Evolutionary conservation across 768 basidiomycete species (phyloP).

Genomic region (Calocybe indica): DNA sequence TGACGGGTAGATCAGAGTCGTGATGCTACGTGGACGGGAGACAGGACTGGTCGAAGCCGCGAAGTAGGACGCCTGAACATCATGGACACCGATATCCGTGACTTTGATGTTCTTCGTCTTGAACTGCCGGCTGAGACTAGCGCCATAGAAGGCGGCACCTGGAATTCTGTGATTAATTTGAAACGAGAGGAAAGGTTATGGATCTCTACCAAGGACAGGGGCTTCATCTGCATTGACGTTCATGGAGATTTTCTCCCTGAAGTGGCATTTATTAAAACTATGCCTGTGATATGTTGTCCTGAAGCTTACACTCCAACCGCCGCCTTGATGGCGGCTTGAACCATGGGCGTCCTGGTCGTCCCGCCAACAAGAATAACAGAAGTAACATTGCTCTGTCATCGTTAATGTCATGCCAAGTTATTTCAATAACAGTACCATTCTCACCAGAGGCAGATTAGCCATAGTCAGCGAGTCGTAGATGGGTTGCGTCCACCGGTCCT

Average conservation of each 20-base stretch:
- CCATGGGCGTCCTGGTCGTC: slow-evolving; percentile 84
- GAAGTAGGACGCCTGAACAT: slow-evolving; percentile 75
- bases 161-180: slow-evolving; percentile 4
- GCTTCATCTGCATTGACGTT: slow-evolving; percentile 98
- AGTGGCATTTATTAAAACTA: not conserved
- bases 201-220: slow-evolving; percentile 63
- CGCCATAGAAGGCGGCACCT: slow-evolving; percentile 89
- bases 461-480: slow-evolving; percentile 65
- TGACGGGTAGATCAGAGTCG: slow-evolving; percentile 69
- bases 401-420: slow-evolving; percentile 2
- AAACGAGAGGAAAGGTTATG: not conserved
- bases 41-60: slow-evolving; percentile 49
- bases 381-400: slow-evolving; percentile 61
- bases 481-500: slow-evolving; percentile 57
- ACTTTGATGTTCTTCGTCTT: slow-evolving; percentile 93
- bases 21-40: slow-evolving; percentile 60
- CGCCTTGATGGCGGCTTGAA: slow-evolving; percentile 74
- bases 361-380: slow-evolving; percentile 95
- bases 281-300: not conserved
- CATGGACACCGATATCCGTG: slow-evolving; percentile 63
- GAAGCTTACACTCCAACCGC: slow-evolving; percentile 70
- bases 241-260: slow-evolving; percentile 76
- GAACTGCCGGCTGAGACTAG: slow-evolving; percentile 83
- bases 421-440: slow-evolving; percentile 10
- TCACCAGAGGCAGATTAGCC: slow-evolving; percentile 63